These are phyloP conservation scores for Metschnikowia noctiluminum DNA, from an alignment of 805 yeast species.

Conservation along the genomic window DNA sequence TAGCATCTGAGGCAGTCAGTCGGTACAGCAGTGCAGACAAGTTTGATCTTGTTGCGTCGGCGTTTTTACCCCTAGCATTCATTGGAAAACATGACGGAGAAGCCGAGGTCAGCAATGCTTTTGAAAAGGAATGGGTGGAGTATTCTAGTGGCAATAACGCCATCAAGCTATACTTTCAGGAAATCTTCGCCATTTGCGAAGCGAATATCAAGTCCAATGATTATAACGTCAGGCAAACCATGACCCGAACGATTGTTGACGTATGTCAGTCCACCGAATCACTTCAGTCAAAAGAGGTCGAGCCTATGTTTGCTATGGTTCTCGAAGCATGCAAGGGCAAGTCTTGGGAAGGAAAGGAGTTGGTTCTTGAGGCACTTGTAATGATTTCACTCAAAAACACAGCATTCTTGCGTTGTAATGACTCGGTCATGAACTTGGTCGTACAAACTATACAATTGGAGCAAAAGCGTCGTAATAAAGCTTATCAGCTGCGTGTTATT, in stretches of 20 bases:
- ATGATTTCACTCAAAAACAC: conserved; percentile 49
- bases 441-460: conserved; percentile 52
- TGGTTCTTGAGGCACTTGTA: conserved; percentile 66
- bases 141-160: conserved; percentile 70
- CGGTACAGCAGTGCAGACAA: conserved; percentile 60
- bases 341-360: conserved; percentile 86
- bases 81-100: conserved; percentile 69
- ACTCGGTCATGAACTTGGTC: conserved; percentile 32
- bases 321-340: conserved; percentile 68
- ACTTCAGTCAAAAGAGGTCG: conserved; percentile 15
- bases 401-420: conserved; percentile 25
- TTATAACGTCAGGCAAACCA: conserved; percentile 63
- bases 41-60: conserved; percentile 57
- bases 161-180: conserved; percentile 62
- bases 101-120: conserved; percentile 43
- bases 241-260: conserved; percentile 64
- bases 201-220: conserved; percentile 52
- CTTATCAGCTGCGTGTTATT: conserved; percentile 57
- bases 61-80: conserved; percentile 74
- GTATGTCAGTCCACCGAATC: conserved; percentile 46
- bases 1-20: conserved; percentile 63
- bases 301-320: conserved; percentile 47
- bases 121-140: conserved; percentile 73
- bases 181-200: conserved; percentile 55
- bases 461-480: conserved; percentile 61